A percentile compares a stretch with the other conserved stretches of the same genome.
Evolutionary conservation across 2,329 filamentous ascomycete genomes (phyloP).

Genomic region (Pestalotiopsis sp.): DNA sequence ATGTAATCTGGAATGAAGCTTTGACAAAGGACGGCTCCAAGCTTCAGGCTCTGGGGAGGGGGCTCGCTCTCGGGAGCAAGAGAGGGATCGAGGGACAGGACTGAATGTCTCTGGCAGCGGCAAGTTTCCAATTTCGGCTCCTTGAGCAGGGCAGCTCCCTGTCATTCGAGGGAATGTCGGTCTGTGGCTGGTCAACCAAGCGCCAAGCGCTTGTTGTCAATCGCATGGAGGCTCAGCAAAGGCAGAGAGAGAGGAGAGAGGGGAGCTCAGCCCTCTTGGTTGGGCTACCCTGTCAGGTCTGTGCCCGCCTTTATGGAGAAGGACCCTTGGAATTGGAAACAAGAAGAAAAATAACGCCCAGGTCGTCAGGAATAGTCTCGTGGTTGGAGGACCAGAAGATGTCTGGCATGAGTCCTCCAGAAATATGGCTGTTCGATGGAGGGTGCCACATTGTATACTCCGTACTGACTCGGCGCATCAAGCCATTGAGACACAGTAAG

Average conservation of each 20-base stretch:
- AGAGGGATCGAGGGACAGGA: conserved; percentile 1
- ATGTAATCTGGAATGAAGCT: too few species aligned
- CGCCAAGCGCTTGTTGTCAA: conserved; percentile 3
- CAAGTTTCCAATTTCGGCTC: conserved; percentile 10
- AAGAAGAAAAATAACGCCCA: background rate
- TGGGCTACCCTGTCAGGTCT: background rate
- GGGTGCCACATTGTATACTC: too few species aligned
- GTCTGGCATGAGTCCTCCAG: too few species aligned
- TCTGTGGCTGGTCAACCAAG: conserved; percentile 3
- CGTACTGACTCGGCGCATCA: too few species aligned
- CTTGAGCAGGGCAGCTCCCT: background rate
- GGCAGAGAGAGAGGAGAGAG: background rate
- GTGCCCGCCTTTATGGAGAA: background rate
- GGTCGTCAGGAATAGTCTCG: background rate
- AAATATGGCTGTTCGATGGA: too few species aligned
- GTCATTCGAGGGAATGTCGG: background rate
- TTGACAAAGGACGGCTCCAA: too few species aligned
- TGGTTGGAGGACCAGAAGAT: background rate
- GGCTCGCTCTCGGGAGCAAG: background rate
- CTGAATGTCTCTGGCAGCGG: background rate
- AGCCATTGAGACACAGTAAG: too few species aligned
- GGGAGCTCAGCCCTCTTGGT: background rate
- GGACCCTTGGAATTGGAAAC: background rate
- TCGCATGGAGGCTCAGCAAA: conserved; percentile 5
- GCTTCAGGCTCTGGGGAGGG: too few species aligned